Percentiles rank a stretch among this genome's conserved stretches.
These are phyloP conservation scores for Fusarium musae DNA, from an alignment of 2,329 filamentous ascomycete genomes.

Conservation along the genomic window DNA sequence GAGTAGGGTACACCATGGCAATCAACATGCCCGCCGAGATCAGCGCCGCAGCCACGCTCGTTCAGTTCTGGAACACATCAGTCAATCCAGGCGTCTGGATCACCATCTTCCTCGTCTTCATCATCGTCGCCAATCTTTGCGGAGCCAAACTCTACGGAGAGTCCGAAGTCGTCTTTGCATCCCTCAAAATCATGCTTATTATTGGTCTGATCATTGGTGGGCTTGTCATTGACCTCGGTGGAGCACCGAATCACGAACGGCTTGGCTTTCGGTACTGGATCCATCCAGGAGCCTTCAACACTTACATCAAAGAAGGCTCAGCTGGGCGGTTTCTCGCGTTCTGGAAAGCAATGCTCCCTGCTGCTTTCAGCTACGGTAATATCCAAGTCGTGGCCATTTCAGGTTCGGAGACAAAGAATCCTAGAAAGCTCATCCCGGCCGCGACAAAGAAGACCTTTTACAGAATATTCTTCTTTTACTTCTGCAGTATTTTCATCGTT, in stretches of 20 bases:
- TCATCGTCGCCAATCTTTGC: not conserved
- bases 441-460: conserved; percentile 3
- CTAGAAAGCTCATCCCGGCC: not conserved
- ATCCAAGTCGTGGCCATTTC: not conserved
- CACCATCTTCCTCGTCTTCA: not conserved
- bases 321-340: not conserved
- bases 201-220: not conserved
- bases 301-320: not conserved
- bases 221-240: not conserved
- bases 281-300: not conserved
- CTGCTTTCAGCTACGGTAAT: not conserved
- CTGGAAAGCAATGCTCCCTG: not conserved
- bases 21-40: conserved; percentile 1
- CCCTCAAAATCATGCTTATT: not conserved
- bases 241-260: not conserved
- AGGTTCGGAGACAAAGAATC: not conserved
- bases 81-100: not conserved
- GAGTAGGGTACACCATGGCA: not conserved
- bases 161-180: not conserved
- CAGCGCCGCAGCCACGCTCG: not conserved
- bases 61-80: not conserved
- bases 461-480: not conserved
- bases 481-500: not conserved
- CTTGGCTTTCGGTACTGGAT: not conserved
- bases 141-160: not conserved